Evolutionary conservation across 2,329 filamentous ascomycete species (phyloP), one percentile per base, ranked within the genome.

Genomic region (Blumeriella jaapii): DNA sequence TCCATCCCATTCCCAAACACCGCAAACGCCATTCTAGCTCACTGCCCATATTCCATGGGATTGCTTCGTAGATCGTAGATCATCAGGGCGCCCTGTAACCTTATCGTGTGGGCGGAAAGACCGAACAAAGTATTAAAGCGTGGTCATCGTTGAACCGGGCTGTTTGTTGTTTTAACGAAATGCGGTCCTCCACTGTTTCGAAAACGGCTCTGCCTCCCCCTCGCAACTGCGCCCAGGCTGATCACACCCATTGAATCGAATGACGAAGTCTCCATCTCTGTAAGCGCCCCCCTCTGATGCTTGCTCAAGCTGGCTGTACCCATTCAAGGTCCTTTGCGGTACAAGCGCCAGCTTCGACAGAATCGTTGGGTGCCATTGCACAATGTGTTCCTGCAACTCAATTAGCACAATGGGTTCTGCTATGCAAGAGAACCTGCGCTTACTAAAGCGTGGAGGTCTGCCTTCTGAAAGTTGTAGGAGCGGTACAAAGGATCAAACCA

Each of bases 401-500:
- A 27, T 39, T 10, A 51, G 29, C 14, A 13, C 23, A 23, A 17
- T 27, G 13, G 18, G 5, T 7, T 6, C 22, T 28, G 3, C 18
- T 5, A 31, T 18, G 16, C 7, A 25, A 15, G n/a, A 9, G 32
- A 15, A 23, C 30, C 20, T 12, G 22, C 12, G 57, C 76, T 55
- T 65, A 86, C 91, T 64, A 98, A 61, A 32, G 89, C 87, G 63
- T 98, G 89, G 15, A 69, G 74, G 59, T 98, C 91, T 0, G 85
- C 87, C 58, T 93, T 95, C 54, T 93, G 84, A 54, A 98, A 98
- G 55, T 94, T 93, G 62, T 98, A 98, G 48, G 70, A 82, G 45
- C 89, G 71, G 61, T 93, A 98, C 27, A 96, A 64, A 30, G 91
- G 91, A 56, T 96, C 86, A 54, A 91, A 93, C 91, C 91, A 98